Evolutionary conservation across 257 asterid genomes (phyloP).

Genomic region (Ajuga chamaepitys): DNA sequence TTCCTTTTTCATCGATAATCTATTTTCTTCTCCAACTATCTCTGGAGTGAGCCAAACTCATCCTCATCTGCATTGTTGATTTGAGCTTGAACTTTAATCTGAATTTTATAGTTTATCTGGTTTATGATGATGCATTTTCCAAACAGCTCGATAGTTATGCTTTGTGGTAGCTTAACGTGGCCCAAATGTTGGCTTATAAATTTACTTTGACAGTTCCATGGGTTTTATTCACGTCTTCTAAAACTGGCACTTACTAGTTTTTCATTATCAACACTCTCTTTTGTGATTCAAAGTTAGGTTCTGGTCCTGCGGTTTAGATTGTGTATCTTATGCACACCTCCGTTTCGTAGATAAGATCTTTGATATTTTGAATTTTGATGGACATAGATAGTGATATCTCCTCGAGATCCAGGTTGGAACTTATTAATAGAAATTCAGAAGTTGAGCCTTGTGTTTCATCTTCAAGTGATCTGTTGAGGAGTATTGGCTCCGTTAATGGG

Average conservation of each 20-base stretch:
- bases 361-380: conserved; percentile 20
- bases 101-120: background rate
- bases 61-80: background rate
- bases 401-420: conserved; percentile 31
- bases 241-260: background rate
- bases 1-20: background rate
- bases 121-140: background rate
- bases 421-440: conserved; percentile 30
- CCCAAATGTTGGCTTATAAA: background rate
- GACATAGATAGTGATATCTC: conserved; percentile 37
- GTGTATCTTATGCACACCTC: conserved; percentile 1
- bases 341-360: conserved; percentile 2
- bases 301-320: conserved; percentile 10
- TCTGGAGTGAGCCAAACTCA: background rate
- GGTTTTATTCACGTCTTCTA: background rate
- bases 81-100: conserved; percentile 7
- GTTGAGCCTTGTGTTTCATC: conserved; percentile 24
- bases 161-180: background rate
- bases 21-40: background rate
- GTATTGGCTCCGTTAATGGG: conserved; percentile 36
- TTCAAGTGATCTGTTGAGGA: conserved; percentile 27
- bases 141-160: background rate
- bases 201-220: background rate
- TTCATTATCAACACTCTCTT: background rate
- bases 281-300: background rate